Base-by-base conservation (phyloP, 176 grass and related monocot genomes). In the Saccharum officinarum region DNA sequence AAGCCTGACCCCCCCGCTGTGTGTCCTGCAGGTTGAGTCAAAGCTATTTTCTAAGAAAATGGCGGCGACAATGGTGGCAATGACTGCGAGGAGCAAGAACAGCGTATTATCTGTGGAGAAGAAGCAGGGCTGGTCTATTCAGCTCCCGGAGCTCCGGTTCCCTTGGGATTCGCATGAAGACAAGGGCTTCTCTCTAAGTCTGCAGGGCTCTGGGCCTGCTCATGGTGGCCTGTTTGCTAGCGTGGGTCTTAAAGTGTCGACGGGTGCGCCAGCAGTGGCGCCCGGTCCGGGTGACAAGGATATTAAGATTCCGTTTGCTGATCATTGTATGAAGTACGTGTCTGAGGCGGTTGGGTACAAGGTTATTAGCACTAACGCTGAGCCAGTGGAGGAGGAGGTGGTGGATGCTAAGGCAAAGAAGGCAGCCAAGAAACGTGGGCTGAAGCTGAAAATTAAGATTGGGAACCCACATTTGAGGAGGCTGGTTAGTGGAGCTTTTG, bases 381-480 rank as follows among this genome's bases (percentile, higher is more conserved):
- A 76, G 17, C 6, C 77, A 8, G 72, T 31, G 0, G 77, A 84
- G 78, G 75, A 91, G 88, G 86, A 76, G 76, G 73, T 71, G 78
- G 76, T 90, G 67, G 83, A 88, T 84, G 86, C 76, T 8, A 86
- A 75, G 76, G 59, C 39, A 11, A 88, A 63, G 37, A 93, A 95
- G 84, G 86, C 87, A 33, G 40, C 68, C 26, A 87, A 82, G 41
- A 96, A 84, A 71, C 78, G 30, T 1, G 75, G 63, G n/a, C 44
- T 96, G 57, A 92, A 94, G 82, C 46, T 94, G 46, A 90, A 82
- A 46, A 91, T 99, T 75, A 92, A 88, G 75, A 90, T 99, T 81
- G 84, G 94, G 37, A 99, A 92, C 78, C 90, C 90, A 4, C 93
- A 99, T 92, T 91, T 99, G 65, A 96, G 93, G 88, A 90, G 94